phyloP scores from a whole-genome alignment of 1,139 yeast genomes.

The Saccharomyces hybrid region DNA sequence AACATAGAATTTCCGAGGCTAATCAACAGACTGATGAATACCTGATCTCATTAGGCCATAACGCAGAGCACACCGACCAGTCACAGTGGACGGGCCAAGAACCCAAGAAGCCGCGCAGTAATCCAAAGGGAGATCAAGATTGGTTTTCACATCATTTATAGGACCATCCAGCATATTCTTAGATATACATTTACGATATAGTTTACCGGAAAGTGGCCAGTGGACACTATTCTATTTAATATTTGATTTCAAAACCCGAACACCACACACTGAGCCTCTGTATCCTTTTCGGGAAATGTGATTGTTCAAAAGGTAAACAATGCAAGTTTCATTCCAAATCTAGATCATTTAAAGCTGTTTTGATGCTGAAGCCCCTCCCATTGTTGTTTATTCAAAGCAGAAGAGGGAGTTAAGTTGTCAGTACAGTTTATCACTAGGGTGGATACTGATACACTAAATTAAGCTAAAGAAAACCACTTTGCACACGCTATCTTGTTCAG shows the following conservation, averaged over 20 bases:
- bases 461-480: neutral
- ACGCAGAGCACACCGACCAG: neutral
- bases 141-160: conserved; percentile 11
- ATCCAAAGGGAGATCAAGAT: neutral
- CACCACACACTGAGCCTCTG: neutral
- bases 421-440: neutral
- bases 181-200: neutral
- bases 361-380: neutral
- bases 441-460: neutral
- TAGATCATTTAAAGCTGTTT: neutral
- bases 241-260: neutral
- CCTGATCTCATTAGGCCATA: conserved; percentile 7
- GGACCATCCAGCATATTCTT: neutral
- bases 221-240: neutral
- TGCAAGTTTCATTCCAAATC: neutral
- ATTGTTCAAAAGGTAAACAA: neutral
- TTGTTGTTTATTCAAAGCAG: neutral
- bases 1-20: conserved; percentile 36
- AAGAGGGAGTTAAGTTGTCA: neutral
- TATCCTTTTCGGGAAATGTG: neutral
- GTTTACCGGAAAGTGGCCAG: neutral
- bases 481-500: neutral
- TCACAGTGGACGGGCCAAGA: neutral
- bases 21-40: conserved; percentile 16
- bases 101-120: neutral